These are phyloP conservation scores for Knufia petricola DNA, from an alignment of 2,329 filamentous ascomycete genomes.

Conservation along the genomic window DNA sequence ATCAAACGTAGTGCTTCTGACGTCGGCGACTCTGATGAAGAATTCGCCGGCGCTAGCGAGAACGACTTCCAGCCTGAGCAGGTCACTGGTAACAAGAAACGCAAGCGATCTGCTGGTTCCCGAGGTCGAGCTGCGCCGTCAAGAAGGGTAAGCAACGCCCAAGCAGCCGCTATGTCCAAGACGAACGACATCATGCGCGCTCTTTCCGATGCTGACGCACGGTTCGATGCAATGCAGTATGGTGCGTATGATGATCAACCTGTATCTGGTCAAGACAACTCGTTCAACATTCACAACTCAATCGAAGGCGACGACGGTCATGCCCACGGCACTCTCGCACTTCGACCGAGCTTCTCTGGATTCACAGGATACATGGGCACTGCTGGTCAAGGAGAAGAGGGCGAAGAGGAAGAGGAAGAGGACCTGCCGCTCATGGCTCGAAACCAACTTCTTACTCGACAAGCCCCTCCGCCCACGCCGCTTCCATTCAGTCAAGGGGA, in stretches of 20 bases:
- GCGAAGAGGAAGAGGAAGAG: slow-evolving; percentile 10
- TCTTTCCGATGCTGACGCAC: background rate
- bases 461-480: background rate
- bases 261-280: background rate
- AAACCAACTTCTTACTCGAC: background rate
- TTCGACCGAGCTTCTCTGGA: background rate
- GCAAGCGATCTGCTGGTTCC: background rate
- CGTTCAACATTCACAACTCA: slow-evolving; percentile 14
- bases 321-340: background rate
- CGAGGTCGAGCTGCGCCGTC: background rate
- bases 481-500: background rate
- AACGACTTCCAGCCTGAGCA: slow-evolving; percentile 9
- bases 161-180: slow-evolving; percentile 9
- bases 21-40: slow-evolving; percentile 8
- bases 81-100: background rate
- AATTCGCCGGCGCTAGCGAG: slow-evolving; percentile 6
- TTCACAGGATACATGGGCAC: background rate
- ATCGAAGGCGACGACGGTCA: slow-evolving; percentile 8
- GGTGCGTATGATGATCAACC: background rate
- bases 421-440: background rate
- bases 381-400: slow-evolving; percentile 3
- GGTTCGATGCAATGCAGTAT: background rate
- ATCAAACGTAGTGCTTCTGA: slow-evolving; percentile 12
- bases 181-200: background rate
- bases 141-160: background rate